phyloP scores from a whole-genome alignment of 2,329 filamentous ascomycete species.

The Zarea fungicola region DNA sequence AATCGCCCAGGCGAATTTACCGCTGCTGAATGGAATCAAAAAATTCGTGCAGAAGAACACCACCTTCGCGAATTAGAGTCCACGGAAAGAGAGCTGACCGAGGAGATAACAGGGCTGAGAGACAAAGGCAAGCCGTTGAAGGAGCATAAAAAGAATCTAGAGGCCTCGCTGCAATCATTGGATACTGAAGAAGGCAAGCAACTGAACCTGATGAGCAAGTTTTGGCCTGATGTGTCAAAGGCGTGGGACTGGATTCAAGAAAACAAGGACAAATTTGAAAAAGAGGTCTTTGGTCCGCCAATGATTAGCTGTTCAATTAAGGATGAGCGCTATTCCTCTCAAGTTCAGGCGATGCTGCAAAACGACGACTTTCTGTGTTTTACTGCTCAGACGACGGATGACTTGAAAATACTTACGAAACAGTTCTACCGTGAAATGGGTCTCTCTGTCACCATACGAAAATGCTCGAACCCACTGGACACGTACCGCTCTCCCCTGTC shows the following conservation, averaged over 20 bases:
- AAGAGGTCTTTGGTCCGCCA: constrained; percentile 74
- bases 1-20: constrained; percentile 64
- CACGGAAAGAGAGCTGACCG: constrained; percentile 31
- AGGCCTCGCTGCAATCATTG: constrained; percentile 52
- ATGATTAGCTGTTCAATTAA: constrained; percentile 76
- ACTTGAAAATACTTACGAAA: constrained; percentile 68
- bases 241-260: constrained; percentile 81
- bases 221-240: constrained; percentile 58
- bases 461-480: constrained; percentile 46
- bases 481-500: constrained; percentile 52
- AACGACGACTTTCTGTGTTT: constrained; percentile 57
- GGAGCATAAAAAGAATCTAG: constrained; percentile 31
- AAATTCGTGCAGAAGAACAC: constrained; percentile 61
- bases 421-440: constrained; percentile 58
- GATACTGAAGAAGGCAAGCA: constrained; percentile 73
- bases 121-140: constrained; percentile 37
- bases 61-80: constrained; percentile 46
- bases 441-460: constrained; percentile 68
- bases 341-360: constrained; percentile 48
- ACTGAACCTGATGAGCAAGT: constrained; percentile 55
- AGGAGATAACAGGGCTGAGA: constrained; percentile 38
- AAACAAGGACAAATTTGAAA: constrained; percentile 64
- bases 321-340: constrained; percentile 58
- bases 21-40: constrained; percentile 62
- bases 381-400: constrained; percentile 68